These are phyloP conservation scores for Vachellia collinsii DNA, from an alignment of 306 rosid species.

Conservation along the genomic window DNA sequence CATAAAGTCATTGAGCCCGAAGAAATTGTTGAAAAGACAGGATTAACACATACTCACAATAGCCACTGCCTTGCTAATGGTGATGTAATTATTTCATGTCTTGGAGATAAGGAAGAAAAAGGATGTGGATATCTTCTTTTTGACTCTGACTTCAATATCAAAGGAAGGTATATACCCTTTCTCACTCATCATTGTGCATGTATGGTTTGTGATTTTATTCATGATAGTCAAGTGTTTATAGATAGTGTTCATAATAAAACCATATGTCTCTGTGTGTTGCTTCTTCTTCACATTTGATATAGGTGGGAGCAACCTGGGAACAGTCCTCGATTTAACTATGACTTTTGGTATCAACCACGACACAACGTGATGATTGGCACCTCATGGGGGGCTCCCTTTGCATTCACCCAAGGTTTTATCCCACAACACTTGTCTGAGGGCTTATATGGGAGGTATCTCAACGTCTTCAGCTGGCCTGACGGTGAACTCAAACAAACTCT, in stretches of 20 bases:
- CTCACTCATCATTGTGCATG: background rate
- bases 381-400: constrained; percentile 90
- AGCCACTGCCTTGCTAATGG: constrained; percentile 84
- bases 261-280: background rate
- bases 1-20: constrained; percentile 79
- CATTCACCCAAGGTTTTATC: constrained; percentile 69
- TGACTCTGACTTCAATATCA: constrained; percentile 73
- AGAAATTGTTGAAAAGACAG: constrained; percentile 71
- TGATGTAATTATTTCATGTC: constrained; percentile 71
- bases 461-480: constrained; percentile 79
- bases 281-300: background rate
- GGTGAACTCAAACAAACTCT: constrained; percentile 74
- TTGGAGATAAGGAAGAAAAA: constrained; percentile 79
- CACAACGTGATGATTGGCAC: constrained; percentile 79
- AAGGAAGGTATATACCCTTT: constrained; percentile 61
- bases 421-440: constrained; percentile 70
- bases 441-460: constrained; percentile 72
- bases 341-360: constrained; percentile 82
- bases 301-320: constrained; percentile 89
- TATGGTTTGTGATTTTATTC: background rate
- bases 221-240: too few relatives aligned
- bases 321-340: constrained; percentile 80
- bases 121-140: constrained; percentile 88
- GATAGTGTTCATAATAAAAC: background rate
- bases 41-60: constrained; percentile 85